Base-by-base conservation (phyloP, 257 asterid species). In the Solanum peruvianum region DNA sequence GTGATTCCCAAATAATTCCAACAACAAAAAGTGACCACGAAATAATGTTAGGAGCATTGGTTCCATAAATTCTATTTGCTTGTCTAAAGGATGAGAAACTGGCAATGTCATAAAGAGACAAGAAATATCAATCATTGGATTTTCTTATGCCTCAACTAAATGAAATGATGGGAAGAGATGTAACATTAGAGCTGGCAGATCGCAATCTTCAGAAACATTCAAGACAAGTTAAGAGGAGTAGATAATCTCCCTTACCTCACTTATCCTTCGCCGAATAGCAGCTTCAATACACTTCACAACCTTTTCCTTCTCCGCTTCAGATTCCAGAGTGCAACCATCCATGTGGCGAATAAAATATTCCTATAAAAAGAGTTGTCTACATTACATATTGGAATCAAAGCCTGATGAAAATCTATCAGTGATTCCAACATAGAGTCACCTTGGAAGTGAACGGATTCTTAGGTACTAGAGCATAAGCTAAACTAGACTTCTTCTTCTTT, bases 221-320 rank as follows among this genome's bases (percentile, higher is more conserved):
- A 49, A 37, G 45, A 49, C 69, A 29, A 45, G 56, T 80, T 27
- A 80, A 81, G 69, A 81, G 69, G 62, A 85, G 45, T 35, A 77
- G 44, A 56, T 44, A 20, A 47, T 86, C 56, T 86, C 2, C 45
- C 78, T 89, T 91, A 97, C 99, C 98, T 97, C 98, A 66, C 98
- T 95, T 42, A 91, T 92, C 92, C 99, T 87, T 88, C 99, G 96
- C 83, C 92, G 91, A 82, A 97, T 93, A 11, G 99, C 98, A 87
- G 99, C 99, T 92, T 97, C 99, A 44, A 97, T 97, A 88, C 99
- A 97, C 92, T 94, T 97, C 88, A 91, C 86, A 87, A 94, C 98
- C 92, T 90, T 95, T 72, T 94, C 94, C 90, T 91, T 97, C 92
- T 97, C 98, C 71, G 84, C 96, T 86, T 91, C 93, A 23, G 91